Percentiles rank a stretch among this genome's conserved stretches.
Conservation (phyloP, 2,329 filamentous ascomycete genomes). For the Paracoccidioides brasiliensis region DNA sequence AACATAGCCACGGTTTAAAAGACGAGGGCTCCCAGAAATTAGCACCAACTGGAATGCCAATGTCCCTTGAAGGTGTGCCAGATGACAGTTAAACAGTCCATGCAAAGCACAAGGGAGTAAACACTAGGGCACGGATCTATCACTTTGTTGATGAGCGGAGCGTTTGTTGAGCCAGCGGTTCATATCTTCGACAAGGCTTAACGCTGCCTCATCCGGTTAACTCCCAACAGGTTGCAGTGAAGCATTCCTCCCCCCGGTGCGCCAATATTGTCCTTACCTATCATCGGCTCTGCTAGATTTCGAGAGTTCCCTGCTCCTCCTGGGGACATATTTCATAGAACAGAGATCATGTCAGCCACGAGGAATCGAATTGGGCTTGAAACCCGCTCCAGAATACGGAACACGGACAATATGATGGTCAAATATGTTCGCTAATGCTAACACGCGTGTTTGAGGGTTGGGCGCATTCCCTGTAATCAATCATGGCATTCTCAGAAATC, state of each 20-base stretch:
- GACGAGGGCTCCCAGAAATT: too few relatives aligned
- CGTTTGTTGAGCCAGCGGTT: conserved; percentile 9
- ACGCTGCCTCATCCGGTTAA: conserved; percentile 9
- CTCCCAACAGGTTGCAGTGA: conserved; percentile 15
- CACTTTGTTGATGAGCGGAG: conserved; percentile 10
- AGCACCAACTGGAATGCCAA: too few relatives aligned
- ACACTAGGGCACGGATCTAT: conserved; percentile 10
- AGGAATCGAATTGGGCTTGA: conserved; percentile 2
- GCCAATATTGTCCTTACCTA: conserved; percentile 5
- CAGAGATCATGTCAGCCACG: conserved; percentile 12
- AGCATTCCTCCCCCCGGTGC: conserved; percentile 10
- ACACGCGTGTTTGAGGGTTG: conserved; percentile 13
- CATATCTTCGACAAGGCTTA: conserved; percentile 7
- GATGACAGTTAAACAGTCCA: too few relatives aligned
- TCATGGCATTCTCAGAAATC: conserved; percentile 2
- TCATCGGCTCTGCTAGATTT: conserved; percentile 7
- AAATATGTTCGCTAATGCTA: conserved; percentile 8
- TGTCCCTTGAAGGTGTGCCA: too few relatives aligned
- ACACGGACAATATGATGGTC: conserved; percentile 13
- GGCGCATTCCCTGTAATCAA: conserved; percentile 8
- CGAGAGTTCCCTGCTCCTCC: conserved; percentile 9
- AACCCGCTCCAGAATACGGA: conserved; percentile 14
- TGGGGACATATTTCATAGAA: conserved; percentile 17
- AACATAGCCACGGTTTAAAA: too few relatives aligned
- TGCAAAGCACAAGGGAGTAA: conserved; percentile 15